A percentile compares a stretch with the other conserved stretches of the same genome.
Conservation (phyloP, 164 flowering plant species). For the Saururus chinensis region DNA sequence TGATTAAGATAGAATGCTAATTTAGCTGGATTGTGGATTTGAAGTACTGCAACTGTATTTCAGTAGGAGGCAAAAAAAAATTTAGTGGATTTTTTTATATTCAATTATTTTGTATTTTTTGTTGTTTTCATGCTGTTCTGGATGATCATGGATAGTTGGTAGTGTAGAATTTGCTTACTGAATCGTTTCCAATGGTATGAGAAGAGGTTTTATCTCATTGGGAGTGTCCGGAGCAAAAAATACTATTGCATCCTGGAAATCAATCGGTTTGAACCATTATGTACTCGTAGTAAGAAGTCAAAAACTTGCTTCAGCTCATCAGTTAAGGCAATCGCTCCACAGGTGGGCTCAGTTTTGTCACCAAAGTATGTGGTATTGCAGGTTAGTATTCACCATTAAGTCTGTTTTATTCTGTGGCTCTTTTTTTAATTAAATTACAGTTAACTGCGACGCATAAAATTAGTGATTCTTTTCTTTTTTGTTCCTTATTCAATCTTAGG, state of each 20-base stretch:
- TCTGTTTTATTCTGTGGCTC: neutral
- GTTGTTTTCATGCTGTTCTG: neutral
- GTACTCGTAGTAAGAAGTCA: slow-evolving; percentile 81
- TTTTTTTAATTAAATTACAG: neutral
- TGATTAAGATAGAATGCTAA: neutral
- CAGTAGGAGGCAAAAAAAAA: too few species aligned
- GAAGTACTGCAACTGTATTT: neutral
- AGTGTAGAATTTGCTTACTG: neutral
- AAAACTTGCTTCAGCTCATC: slow-evolving; percentile 79
- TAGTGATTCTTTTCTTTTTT: neutral
- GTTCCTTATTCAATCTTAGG: slow-evolving; percentile 28
- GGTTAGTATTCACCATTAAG: slow-evolving; percentile 26
- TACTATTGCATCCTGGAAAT: slow-evolving; percentile 81
- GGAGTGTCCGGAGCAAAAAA: slow-evolving; percentile 75
- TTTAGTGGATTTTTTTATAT: too few species aligned
- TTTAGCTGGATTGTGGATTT: too few species aligned
- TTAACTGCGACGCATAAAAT: neutral
- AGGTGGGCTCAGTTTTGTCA: slow-evolving; percentile 69
- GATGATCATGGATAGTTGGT: neutral
- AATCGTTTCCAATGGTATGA: neutral
- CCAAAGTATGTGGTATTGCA: slow-evolving; percentile 83
- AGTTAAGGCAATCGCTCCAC: slow-evolving; percentile 89
- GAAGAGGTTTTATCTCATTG: slow-evolving; percentile 87
- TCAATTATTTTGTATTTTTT: neutral
- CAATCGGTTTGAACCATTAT: slow-evolving; percentile 87